phyloP scores from a whole-genome alignment of 2,329 filamentous ascomycete genomes.

The Fusarium tricinctum region DNA sequence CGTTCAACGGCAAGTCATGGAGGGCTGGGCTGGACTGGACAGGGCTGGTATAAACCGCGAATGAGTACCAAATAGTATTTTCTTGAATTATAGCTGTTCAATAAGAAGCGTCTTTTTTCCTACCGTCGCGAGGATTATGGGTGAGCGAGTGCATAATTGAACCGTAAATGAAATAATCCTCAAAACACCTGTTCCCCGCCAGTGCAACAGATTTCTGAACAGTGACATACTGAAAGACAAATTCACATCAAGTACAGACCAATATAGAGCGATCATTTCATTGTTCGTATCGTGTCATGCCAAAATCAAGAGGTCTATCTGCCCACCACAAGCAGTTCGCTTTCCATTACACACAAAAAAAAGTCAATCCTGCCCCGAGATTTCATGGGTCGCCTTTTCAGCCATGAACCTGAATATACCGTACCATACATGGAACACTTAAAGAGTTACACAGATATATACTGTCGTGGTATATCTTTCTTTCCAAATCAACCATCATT shows the following conservation, averaged over 20 bases:
- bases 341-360: constrained; percentile 21
- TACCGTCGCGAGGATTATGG: neutral
- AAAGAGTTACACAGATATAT: constrained; percentile 24
- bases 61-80: constrained; percentile 35
- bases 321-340: constrained; percentile 18
- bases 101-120: constrained; percentile 38
- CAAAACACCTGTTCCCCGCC: too few species aligned
- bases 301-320: constrained; percentile 39
- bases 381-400: neutral
- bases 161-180: too few species aligned
- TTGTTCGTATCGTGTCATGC: constrained; percentile 40
- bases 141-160: neutral
- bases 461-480: constrained; percentile 3
- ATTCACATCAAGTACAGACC: neutral
- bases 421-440: constrained; percentile 18
- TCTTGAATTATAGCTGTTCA: constrained; percentile 43
- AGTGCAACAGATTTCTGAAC: neutral
- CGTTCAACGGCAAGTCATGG: constrained; percentile 46
- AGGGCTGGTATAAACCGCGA: constrained; percentile 39
- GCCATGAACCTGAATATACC: constrained; percentile 11
- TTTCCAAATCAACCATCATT: neutral
- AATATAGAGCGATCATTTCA: constrained; percentile 30
- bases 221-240: neutral
- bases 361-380: constrained; percentile 9
- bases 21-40: constrained; percentile 13